Percentiles rank a stretch among this genome's conserved stretches.
These are phyloP conservation scores for Mrakia hoshinonis DNA, from an alignment of 768 basidiomycete genomes.

Conservation along the genomic window DNA sequence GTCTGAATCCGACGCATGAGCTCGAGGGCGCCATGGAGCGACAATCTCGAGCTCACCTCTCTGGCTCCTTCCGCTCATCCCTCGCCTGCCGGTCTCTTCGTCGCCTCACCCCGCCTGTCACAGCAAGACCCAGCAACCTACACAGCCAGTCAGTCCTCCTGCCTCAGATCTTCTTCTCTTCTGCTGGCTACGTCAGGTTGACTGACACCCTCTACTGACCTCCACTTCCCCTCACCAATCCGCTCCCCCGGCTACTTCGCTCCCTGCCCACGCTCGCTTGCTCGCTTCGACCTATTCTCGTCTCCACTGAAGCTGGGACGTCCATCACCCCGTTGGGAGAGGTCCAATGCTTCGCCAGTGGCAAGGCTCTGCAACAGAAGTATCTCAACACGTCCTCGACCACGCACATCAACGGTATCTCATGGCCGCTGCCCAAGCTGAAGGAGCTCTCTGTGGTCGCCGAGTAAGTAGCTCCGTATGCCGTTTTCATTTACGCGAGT, in stretches of 20 bases:
- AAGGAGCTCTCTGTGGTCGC: conserved; percentile 29
- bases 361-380: conserved; percentile 24
- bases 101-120: background rate
- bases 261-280: too few relatives aligned
- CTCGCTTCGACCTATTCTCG: too few relatives aligned
- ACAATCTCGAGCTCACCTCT: background rate
- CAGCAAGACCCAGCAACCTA: conserved; percentile 15
- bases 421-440: conserved; percentile 28
- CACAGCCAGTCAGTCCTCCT: conserved; percentile 6
- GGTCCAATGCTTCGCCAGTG: conserved; percentile 34
- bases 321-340: conserved; percentile 33
- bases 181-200: too few relatives aligned
- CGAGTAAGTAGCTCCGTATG: conserved; percentile 30
- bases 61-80: background rate
- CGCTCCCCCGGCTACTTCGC: too few relatives aligned
- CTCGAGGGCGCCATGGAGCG: conserved; percentile 20
- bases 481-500: too few relatives aligned
- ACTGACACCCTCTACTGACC: too few relatives aligned
- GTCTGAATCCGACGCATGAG: background rate
- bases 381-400: conserved; percentile 25
- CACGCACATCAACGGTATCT: conserved; percentile 19
- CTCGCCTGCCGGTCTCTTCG: background rate
- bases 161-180: too few relatives aligned
- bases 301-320: conserved; percentile 30
- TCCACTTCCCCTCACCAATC: too few relatives aligned